Conservation (phyloP, 2,329 filamentous ascomycete species). For the Fusarium nelsonii region DNA sequence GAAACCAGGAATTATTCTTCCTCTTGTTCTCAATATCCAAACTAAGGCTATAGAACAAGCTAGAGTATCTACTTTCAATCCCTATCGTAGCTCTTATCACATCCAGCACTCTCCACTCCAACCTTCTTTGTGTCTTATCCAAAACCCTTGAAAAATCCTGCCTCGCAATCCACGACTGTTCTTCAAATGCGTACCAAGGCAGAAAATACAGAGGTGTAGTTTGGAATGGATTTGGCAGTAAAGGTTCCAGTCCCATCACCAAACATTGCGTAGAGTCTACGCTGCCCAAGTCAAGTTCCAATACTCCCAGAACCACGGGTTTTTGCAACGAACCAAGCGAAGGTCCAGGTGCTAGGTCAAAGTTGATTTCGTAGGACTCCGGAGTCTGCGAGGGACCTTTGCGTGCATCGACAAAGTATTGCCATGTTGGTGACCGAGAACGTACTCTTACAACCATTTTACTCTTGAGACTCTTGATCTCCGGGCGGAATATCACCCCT, state of each 20-base stretch:
- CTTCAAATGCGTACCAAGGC: conserved; percentile 50
- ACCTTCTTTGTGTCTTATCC: conserved; percentile 32
- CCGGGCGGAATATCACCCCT: conserved; percentile 46
- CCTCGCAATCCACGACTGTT: conserved; percentile 28
- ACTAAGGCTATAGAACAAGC: conserved; percentile 44
- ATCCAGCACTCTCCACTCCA: conserved; percentile 25
- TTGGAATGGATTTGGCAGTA: conserved; percentile 45
- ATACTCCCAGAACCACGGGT: conserved; percentile 40
- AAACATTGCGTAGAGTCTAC: conserved; percentile 39
- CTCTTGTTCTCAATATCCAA: conserved; percentile 21
- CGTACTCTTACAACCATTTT: conserved; percentile 30
- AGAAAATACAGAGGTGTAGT: conserved; percentile 46
- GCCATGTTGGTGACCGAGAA: conserved; percentile 48
- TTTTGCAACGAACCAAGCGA: conserved; percentile 33
- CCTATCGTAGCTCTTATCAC: conserved; percentile 36
- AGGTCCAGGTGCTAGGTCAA: conserved; percentile 41
- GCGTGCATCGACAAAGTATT: conserved; percentile 40
- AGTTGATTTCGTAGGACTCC: conserved; percentile 48
- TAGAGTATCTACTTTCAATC: conserved; percentile 44
- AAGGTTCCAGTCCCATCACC: conserved; percentile 45
- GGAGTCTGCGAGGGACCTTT: conserved; percentile 10
- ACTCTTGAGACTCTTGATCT: conserved; percentile 23
- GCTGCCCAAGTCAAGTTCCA: conserved; percentile 40
- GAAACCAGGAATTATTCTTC: conserved; percentile 38
- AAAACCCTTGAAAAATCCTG: conserved; percentile 37